phyloP scores from a whole-genome alignment of 2,329 filamentous ascomycete species.

The Phaeomoniella chlamydospora region DNA sequence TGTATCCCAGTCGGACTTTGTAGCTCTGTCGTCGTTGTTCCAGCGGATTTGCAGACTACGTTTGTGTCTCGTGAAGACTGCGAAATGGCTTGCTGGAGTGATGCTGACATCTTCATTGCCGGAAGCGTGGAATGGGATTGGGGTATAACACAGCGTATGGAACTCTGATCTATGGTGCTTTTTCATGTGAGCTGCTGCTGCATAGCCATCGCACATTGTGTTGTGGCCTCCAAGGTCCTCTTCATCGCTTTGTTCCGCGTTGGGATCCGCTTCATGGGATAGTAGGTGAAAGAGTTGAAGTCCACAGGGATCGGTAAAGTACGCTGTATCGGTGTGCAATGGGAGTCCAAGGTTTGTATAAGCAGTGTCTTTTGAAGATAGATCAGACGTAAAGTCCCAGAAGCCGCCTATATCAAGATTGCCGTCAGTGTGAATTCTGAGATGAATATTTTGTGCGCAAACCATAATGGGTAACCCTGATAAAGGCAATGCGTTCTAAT shows the following conservation, averaged over 20 bases:
- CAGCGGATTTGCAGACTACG: conserved; percentile 54
- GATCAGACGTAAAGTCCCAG: conserved; percentile 79
- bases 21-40: conserved; percentile 83
- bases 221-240: conserved; percentile 53
- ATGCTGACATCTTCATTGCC: conserved; percentile 72
- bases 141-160: conserved; percentile 37
- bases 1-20: conserved; percentile 40
- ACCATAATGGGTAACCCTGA: conserved; percentile 84
- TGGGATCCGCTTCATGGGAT: conserved; percentile 46
- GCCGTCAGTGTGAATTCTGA: conserved; percentile 2
- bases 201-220: conserved; percentile 75
- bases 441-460: conserved; percentile 19
- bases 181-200: conserved; percentile 48
- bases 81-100: conserved; percentile 50
- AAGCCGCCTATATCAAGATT: conserved; percentile 39
- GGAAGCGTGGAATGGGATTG: conserved; percentile 66
- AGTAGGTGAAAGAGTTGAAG: conserved; percentile 88
- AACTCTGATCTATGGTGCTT: conserved; percentile 42
- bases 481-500: conserved; percentile 69
- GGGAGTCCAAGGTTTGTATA: conserved; percentile 76
- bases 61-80: conserved; percentile 52
- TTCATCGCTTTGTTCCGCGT: conserved; percentile 22
- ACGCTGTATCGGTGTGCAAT: conserved; percentile 88
- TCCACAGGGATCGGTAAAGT: conserved; percentile 84
- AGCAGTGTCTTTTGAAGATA: conserved; percentile 76